phyloP scores from a whole-genome alignment of 164 flowering plant genomes.

The Sedum album region DNA sequence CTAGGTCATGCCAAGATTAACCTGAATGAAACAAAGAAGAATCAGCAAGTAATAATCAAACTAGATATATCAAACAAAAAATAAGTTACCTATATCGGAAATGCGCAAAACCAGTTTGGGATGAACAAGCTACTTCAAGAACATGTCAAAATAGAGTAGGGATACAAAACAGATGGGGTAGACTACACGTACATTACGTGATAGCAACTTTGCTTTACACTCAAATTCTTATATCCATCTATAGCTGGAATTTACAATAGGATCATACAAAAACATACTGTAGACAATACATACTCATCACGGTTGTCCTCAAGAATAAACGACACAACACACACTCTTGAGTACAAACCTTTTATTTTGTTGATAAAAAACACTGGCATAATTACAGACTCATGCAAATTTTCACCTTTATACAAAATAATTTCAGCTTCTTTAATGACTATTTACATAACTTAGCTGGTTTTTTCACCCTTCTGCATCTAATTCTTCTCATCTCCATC shows the following conservation, averaged over 20 bases:
- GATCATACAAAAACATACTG: no score
- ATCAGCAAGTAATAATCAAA: no score
- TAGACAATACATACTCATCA: no score
- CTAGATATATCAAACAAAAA: no score
- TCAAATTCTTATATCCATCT: no score
- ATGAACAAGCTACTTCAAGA: background rate
- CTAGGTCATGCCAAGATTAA: background rate
- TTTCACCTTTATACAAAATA: background rate
- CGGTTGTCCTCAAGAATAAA: no score
- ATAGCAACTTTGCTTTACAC: no score
- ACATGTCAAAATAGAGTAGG: no score
- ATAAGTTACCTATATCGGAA: background rate
- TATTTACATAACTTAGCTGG: background rate
- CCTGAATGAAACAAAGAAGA: background rate
- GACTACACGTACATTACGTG: no score
- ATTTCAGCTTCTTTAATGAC: background rate
- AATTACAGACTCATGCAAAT: background rate
- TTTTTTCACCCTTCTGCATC: background rate
- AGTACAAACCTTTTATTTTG: background rate
- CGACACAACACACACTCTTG: no score
- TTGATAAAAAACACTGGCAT: background rate
- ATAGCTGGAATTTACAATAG: no score
- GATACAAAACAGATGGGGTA: no score
- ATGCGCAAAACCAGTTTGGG: background rate
- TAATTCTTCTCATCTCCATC: background rate